Base-by-base conservation (phyloP, 805 yeast genomes). In the Lipomyces kockii region DNA sequence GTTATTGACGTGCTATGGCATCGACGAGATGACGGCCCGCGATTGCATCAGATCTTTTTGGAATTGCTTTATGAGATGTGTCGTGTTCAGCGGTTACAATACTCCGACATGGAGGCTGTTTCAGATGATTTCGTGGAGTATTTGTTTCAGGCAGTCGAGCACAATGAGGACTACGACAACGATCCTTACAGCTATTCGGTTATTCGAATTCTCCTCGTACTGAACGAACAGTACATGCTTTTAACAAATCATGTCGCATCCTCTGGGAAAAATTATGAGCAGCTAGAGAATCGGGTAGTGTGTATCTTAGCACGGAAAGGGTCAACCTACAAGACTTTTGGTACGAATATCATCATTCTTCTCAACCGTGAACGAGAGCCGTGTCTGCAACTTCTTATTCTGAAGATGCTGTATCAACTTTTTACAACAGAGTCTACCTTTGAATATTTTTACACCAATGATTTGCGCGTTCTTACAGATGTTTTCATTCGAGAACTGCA, bases 201-300 rank as follows among this genome's bases (percentile, higher is more conserved):
- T 68, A 87, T 92, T 80, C 88, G 87, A 73, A 79, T 91, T 17
- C 77, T 93, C 12, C 80, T 93, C 52, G 87, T 92, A 0, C 80
- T 93, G 32, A 93, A 93, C 78, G 97, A 93, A 76, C 97, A 93
- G 78, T 93, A 86, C 77, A 86, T 93, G 88, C 89, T 91, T 52
- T 79, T 85, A 69, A 81, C 61, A 34, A 55, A 51, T 52, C 53
- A 27, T 55, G 56, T 57, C 6, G 51, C 55, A 4, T n/a, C 63
- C 11, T 52, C 12, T 6, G 32, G 27, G 39, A 7, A 43, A 7
- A n/a, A 43, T n/a, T n/a, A 4, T 43, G 54, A 46, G 32, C 43
- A 32, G 14, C 59, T 57, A 11, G 64, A 60, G 9, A 85, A 87
- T 72, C 84, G 83, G 66, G 89, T 90, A 1, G 85, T 89, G 73